A percentile compares a stretch with the other conserved stretches of the same genome.
Evolutionary conservation across 2,329 filamentous ascomycete species (phyloP).

Genomic region (Rutstroemia sp.): DNA sequence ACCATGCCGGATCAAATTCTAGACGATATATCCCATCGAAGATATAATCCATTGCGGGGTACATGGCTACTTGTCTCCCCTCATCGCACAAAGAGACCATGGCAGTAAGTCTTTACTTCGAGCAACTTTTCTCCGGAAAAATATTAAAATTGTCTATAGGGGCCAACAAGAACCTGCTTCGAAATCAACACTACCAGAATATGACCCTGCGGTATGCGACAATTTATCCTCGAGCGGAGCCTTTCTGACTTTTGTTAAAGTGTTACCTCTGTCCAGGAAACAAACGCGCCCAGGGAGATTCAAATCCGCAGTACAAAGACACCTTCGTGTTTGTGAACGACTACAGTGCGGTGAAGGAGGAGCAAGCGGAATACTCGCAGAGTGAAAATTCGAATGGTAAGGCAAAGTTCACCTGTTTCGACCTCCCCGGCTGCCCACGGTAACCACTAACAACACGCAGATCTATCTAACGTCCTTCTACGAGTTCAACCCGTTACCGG

Average conservation of each 20-base stretch:
- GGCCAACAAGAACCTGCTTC: conserved; percentile 69
- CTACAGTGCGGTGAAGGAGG: conserved; percentile 92
- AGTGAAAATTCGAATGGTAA: conserved; percentile 22
- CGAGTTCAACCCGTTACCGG: conserved; percentile 82
- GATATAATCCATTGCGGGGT: conserved; percentile 85
- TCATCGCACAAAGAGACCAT: conserved; percentile 92
- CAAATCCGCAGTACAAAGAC: conserved; percentile 76
- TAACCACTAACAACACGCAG: conserved; percentile 33
- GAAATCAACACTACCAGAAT: conserved; percentile 64
- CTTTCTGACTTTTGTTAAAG: conserved; percentile 34
- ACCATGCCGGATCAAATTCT: conserved; percentile 71
- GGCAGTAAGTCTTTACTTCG: conserved; percentile 63
- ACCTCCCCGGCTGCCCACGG: conserved; percentile 11
- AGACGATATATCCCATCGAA: conserved; percentile 92
- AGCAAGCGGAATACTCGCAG: conserved; percentile 69
- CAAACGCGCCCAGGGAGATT: conserved; percentile 75
- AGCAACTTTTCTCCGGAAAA: background rate
- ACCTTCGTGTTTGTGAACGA: conserved; percentile 97
- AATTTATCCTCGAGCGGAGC: background rate
- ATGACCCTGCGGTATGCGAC: conserved; percentile 61
- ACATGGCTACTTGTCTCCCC: conserved; percentile 93
- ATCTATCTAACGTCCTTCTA: conserved; percentile 68
- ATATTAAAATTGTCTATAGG: conserved; percentile 37
- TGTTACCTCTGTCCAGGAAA: conserved; percentile 96
- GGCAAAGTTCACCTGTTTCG: background rate